Evolutionary conservation across 306 rosid species (phyloP).

Genomic region (Datisca glomerata): DNA sequence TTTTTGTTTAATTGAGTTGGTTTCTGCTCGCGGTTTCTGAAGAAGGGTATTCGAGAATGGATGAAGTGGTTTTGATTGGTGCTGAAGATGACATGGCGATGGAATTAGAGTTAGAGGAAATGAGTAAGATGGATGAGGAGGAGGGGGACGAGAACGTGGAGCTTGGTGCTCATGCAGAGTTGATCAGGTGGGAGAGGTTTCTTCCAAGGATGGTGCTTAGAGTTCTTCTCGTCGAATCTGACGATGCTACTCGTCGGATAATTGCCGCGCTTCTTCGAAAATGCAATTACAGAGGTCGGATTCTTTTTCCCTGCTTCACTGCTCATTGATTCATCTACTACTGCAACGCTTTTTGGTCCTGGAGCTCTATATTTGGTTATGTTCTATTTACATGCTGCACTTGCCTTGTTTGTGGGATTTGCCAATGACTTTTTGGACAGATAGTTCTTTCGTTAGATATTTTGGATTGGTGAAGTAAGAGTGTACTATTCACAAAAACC

Average conservation of each 20-base stretch:
- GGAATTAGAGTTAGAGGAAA: conserved; percentile 4
- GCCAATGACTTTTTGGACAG: too few relatives aligned
- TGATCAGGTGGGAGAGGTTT: conserved; percentile 27
- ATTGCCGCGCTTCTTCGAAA: conserved; percentile 68
- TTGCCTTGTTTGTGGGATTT: too few relatives aligned
- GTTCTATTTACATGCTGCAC: too few relatives aligned
- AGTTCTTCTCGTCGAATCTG: conserved; percentile 63
- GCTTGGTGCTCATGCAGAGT: conserved; percentile 4
- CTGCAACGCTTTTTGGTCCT: too few relatives aligned
- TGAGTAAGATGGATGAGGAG: not conserved
- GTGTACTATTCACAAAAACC: too few relatives aligned
- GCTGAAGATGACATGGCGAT: conserved; percentile 8
- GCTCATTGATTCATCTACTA: not conserved
- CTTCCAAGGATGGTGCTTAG: conserved; percentile 29
- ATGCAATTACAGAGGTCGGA: conserved; percentile 60
- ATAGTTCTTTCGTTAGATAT: too few relatives aligned
- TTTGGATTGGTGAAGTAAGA: too few relatives aligned
- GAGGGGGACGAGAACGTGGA: conserved; percentile 7
- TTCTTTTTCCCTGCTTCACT: not conserved
- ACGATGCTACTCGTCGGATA: conserved; percentile 70
- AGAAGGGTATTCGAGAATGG: conserved; percentile 28
- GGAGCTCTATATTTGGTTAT: too few relatives aligned
- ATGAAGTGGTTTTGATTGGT: conserved; percentile 18
- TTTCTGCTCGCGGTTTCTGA: not conserved
- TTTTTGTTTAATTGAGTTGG: not conserved